Evolutionary conservation across 2,329 filamentous ascomycete species (phyloP), one percentile per base, ranked within the genome.

Genomic region (Aspergillus novoparasiticus): DNA sequence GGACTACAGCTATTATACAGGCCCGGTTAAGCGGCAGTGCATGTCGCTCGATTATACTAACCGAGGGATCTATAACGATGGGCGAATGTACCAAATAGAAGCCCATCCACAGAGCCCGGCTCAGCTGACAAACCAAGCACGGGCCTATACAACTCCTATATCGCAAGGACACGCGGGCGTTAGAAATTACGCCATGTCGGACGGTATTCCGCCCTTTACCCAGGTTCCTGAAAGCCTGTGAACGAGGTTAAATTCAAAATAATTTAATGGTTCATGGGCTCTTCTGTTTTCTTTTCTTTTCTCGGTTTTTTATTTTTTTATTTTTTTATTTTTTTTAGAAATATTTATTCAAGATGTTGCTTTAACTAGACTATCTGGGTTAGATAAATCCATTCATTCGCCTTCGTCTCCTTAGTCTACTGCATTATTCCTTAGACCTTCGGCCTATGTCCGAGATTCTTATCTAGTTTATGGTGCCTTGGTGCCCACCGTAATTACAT

Each of bases 1-100:
- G 61, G 76, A 79, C 51, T 80, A 77, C 53, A 61, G 67, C 12
- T 77, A 76, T 58, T 76, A 76, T 57, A 70, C 69, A 14, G 68
- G 65, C 28, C 72, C 77, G 1, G 70, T 73, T 43, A 80, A 80
- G 62, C 76, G 78, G 26, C 72, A 76, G 62, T 76, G 78, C 28
- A 78, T 77, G 12, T 78, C 78, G 4, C 68, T 78, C 10, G 77
- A 79, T 36, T 75, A 73, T 66, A 73, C 73, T 23, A 69, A 69
- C 12, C 71, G 75, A 60, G 67, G 66, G 43, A 67, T 78, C 21
- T 79, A 78, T 60, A 75, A 79, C 32, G 76, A 79, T 46, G 66
- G 68, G 54, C 72, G 78, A 12, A 78, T 77, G 69, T 75, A 75
- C 39, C 74, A 71, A 46, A 70, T 78, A 68, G 75, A 78, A 58